phyloP scores from a whole-genome alignment of 2,329 filamentous ascomycete genomes.

The Cladosporium phlei region DNA sequence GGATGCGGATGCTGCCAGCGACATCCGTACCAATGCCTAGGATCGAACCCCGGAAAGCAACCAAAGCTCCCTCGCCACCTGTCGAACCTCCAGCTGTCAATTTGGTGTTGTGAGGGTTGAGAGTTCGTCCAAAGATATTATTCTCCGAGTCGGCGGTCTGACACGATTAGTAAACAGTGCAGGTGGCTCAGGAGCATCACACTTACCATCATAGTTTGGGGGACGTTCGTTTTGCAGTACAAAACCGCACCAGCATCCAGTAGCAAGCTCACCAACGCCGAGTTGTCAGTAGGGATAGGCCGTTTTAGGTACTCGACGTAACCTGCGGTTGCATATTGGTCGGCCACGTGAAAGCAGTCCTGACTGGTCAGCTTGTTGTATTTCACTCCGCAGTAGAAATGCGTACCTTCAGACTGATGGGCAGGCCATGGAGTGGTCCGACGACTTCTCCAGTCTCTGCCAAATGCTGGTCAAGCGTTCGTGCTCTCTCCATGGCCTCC shows the following conservation, averaged over 20 bases:
- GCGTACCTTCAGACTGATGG: conserved; percentile 33
- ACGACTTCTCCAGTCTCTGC: conserved; percentile 32
- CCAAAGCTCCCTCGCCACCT: conserved; percentile 50
- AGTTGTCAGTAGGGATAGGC: conserved; percentile 23
- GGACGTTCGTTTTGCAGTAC: conserved; percentile 52
- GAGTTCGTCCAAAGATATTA: conserved; percentile 44
- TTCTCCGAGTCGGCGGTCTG: conserved; percentile 49
- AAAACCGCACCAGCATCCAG: conserved; percentile 45
- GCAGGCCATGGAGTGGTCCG: conserved; percentile 42
- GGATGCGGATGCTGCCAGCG: conserved; percentile 50
- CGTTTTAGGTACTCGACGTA: conserved; percentile 41
- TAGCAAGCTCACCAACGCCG: conserved; percentile 41
- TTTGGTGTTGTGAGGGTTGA: conserved; percentile 45
- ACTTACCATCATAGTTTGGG: conserved; percentile 47
- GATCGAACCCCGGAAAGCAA: conserved; percentile 45
- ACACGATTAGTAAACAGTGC: not conserved
- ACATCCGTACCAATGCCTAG: conserved; percentile 53
- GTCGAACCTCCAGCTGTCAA: conserved; percentile 50
- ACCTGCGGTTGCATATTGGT: conserved; percentile 37
- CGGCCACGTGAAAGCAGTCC: conserved; percentile 32
- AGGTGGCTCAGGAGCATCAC: not conserved
- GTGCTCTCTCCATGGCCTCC: conserved; percentile 34
- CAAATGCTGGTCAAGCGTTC: conserved; percentile 38
- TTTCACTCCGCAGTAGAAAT: conserved; percentile 34
- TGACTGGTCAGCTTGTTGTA: no score